Evolutionary conservation across 2,329 filamentous ascomycete genomes (phyloP), one percentile per base, ranked within the genome.

Genomic region (Epichloe baconii): DNA sequence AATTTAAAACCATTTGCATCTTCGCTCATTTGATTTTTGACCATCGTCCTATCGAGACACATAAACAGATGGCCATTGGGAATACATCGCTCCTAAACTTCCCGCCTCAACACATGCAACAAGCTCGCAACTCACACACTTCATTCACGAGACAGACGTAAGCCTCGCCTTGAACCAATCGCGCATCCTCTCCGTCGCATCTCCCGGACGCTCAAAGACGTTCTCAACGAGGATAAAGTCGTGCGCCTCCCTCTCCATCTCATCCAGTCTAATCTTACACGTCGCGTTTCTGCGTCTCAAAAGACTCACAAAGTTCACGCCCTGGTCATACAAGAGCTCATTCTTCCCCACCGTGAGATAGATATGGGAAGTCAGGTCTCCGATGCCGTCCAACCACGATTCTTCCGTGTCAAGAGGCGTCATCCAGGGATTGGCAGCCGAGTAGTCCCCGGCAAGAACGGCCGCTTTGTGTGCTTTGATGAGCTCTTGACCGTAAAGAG

Each of bases 141-240:
- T 8, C 26, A 31, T 31, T 10, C 8, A 31, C 26, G 10, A 42
- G n/a, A 5, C 17, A 42, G 40, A 42, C 40, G 40, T 19, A 42
- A 42, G 10, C 1, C 17, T 19, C n/a, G 40, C 12, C 49, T 54
- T 57, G 54, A 58, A 60, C 66, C 66, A 68, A 0, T 53, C 57
- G 52, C 58, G 61, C 64, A 68, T 66, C 41, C 59, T 51, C 14
- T 52, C 53, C 4, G 62, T 66, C 6, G 64, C 64, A 34, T 59
- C 55, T 2, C 62, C 64, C 4, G 61, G 55, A 1, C 55, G 41
- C 10, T 53, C 53, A 15, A 51, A 46, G 34, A 58, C 45, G 4
- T 59, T 59, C 52, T 68, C 63, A 10, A 67, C 41, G 17, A 65
- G 36, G 10, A 68, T 59, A 42, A 63, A 66, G 17, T 67, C 66